phyloP scores from a whole-genome alignment of 2,329 filamentous ascomycete genomes.

The Cladophialophora immunda region DNA sequence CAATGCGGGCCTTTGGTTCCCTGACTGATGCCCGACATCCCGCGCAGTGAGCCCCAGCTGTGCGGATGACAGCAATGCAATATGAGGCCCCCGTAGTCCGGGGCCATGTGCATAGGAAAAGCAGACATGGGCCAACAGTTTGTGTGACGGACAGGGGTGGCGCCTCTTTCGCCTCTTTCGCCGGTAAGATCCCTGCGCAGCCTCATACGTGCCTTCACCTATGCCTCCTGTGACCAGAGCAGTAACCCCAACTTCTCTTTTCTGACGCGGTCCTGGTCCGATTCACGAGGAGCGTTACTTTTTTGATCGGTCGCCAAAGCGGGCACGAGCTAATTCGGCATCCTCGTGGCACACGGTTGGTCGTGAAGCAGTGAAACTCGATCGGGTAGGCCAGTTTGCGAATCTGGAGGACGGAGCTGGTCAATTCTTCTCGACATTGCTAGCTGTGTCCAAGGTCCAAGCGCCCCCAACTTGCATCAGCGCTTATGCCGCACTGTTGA shows the following conservation, averaged over 20 bases:
- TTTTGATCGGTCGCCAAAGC: background rate
- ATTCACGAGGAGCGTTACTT: background rate
- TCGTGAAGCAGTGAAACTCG: background rate
- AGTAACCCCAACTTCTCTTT: background rate
- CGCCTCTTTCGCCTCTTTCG: background rate
- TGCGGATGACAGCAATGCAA: slow-evolving; percentile 1
- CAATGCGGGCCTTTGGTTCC: background rate
- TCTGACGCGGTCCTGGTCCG: background rate
- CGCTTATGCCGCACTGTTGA: background rate
- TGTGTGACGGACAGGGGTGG: background rate
- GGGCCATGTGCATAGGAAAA: background rate
- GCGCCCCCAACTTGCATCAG: background rate
- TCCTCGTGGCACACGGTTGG: background rate
- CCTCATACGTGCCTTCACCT: slow-evolving; percentile 3
- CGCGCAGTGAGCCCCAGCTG: background rate
- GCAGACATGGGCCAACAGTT: background rate
- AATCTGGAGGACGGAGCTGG: background rate
- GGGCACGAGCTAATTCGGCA: background rate
- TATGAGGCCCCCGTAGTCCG: background rate
- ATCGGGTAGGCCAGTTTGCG: slow-evolving; percentile 2
- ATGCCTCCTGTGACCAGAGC: background rate
- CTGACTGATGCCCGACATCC: background rate
- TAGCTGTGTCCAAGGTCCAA: background rate
- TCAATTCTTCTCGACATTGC: background rate
- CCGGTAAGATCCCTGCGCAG: slow-evolving; percentile 1